Conservation (phyloP, 208 protist species). For the Acanthamoeba culbertsoni region DNA sequence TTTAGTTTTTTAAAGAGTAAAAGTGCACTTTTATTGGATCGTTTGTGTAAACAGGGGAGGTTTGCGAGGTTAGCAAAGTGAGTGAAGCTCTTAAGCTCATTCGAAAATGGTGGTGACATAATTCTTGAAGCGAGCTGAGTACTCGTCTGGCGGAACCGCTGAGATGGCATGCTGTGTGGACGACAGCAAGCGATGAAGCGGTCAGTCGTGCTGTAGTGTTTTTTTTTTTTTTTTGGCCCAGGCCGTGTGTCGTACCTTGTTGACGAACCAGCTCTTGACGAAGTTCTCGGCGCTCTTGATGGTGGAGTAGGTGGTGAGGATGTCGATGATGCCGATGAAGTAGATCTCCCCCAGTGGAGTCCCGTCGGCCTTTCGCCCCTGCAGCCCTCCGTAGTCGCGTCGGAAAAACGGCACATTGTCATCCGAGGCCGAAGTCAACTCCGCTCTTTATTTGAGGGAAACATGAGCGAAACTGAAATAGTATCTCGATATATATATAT, state of each 20-base stretch:
- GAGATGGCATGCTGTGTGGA: slow-evolving; percentile 37
- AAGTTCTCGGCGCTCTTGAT: not conserved
- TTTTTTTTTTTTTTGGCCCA: not conserved
- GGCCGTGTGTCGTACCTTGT: not conserved
- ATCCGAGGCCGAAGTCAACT: not conserved
- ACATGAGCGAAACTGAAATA: not conserved
- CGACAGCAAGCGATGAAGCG: no score
- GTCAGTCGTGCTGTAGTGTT: no score
- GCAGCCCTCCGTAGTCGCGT: not conserved
- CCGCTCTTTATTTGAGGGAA: not conserved
- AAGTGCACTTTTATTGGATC: not conserved
- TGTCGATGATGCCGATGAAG: slow-evolving; percentile 13
- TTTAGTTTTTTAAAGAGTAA: no score
- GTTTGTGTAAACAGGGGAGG: no score
- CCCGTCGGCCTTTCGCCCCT: not conserved
- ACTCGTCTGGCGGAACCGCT: not conserved
- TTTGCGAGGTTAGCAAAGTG: not conserved
- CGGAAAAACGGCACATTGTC: not conserved
- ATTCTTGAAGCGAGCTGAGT: not conserved
- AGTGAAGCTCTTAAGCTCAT: not conserved
- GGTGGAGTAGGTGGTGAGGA: not conserved
- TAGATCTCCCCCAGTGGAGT: not conserved
- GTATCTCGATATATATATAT: not conserved
- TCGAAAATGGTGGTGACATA: slow-evolving; percentile 6
- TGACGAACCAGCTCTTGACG: slow-evolving; percentile 5